Base-by-base conservation (phyloP, 768 basidiomycete genomes). In the Hemileccinum impolitum region DNA sequence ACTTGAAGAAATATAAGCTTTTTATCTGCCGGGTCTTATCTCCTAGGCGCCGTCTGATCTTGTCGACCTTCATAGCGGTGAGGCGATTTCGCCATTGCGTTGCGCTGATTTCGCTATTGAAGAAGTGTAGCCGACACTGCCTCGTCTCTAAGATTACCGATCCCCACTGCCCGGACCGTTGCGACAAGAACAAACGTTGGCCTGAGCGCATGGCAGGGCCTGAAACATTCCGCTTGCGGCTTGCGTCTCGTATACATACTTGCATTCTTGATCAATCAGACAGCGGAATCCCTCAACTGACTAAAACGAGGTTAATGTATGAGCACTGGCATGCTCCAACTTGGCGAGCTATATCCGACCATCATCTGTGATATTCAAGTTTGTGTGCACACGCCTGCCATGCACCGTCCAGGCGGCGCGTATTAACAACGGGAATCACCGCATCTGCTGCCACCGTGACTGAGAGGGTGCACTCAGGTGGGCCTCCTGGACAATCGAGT, bases 71-170 rank as follows among this genome's bases (percentile, higher is more conserved):
- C 43, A 42, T 18, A n/a, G 25, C 14, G 19, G 4, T 54, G 54
- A 50, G 64, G 35, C 41, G 36, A 63, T 65, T 65, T 63, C 34
- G 64, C 64, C 45, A 65, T 67, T 49, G 42, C 40, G 18, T 3
- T 25, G 64, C 52, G 64, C 45, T 51, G 41, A 63, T 66, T 65
- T 66, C 3, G 64, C 64, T 21, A 66, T 64, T 61, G 47, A 41
- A 1, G 39, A 11, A 30, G 28, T 4, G 28, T 30, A 30, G 11
- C 28, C 28, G 28, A 30, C 28, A 30, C 28, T 9, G 28, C 28
- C 28, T 6, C 9, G 46, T 47, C 38, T 30, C 46, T 32, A 47
- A 30, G 28, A 30, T 28, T 18, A 40, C 39, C n/a, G n/a, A n/a
- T n/a, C n/a, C n/a, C n/a, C n/a, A n/a, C n/a, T n/a, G 39, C 39